A percentile compares a stretch with the other conserved stretches of the same genome.
Conservation (phyloP, 2,329 filamentous ascomycete genomes). For the Alternaria brassicicola region DNA sequence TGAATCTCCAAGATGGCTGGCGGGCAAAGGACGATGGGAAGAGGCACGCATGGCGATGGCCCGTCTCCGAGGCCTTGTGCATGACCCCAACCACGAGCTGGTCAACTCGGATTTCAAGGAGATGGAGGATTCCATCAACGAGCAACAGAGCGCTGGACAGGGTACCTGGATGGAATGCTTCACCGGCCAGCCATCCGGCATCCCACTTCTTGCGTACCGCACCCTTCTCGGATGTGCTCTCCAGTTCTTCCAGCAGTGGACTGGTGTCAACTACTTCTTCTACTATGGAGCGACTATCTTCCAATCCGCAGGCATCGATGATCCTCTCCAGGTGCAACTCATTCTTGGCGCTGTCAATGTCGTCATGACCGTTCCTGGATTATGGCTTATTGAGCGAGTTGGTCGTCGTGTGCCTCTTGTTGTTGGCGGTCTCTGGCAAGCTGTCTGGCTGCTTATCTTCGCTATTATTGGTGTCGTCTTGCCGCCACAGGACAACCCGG, state of each 20-base stretch:
- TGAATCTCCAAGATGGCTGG: slow-evolving; percentile 53
- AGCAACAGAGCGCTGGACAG: slow-evolving; percentile 37
- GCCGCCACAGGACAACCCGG: slow-evolving; percentile 40
- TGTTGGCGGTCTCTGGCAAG: slow-evolving; percentile 70
- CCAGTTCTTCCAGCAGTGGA: slow-evolving; percentile 45
- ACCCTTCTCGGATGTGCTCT: slow-evolving; percentile 39
- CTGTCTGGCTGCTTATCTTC: slow-evolving; percentile 68
- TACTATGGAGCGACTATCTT: slow-evolving; percentile 72
- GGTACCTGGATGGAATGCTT: slow-evolving; percentile 42
- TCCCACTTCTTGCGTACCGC: slow-evolving; percentile 49
- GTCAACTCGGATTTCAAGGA: slow-evolving; percentile 60
- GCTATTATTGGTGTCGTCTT: slow-evolving; percentile 50
- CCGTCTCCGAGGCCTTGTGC: slow-evolving; percentile 59
- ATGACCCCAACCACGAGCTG: slow-evolving; percentile 53
- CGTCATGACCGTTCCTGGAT: slow-evolving; percentile 67
- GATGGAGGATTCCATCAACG: slow-evolving; percentile 39
- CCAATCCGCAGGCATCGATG: slow-evolving; percentile 66
- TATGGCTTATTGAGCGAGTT: slow-evolving; percentile 71
- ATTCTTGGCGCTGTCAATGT: slow-evolving; percentile 68
- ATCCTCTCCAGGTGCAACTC: slow-evolving; percentile 59
- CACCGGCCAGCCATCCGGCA: slow-evolving; percentile 43
- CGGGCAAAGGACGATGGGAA: slow-evolving; percentile 55
- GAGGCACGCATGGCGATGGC: slow-evolving; percentile 59
- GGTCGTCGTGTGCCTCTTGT: slow-evolving; percentile 73
- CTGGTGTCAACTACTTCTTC: slow-evolving; percentile 61